Percentiles rank a stretch among this genome's conserved stretches.
Evolutionary conservation across 352 stramenopile species (phyloP).

Genomic region (Phytophthora quininea): DNA sequence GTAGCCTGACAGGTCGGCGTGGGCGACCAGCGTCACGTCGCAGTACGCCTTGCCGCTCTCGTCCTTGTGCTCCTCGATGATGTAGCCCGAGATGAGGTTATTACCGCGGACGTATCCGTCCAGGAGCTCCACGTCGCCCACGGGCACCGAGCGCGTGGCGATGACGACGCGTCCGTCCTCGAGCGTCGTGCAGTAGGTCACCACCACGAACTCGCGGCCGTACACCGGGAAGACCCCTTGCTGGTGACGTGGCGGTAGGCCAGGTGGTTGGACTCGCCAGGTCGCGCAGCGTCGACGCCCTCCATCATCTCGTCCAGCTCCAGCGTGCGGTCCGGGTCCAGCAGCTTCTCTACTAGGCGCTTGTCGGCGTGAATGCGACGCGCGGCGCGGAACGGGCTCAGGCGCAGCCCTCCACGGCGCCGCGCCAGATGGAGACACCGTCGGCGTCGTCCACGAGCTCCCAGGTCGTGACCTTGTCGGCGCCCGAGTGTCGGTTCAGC

Average conservation of each 20-base stretch:
- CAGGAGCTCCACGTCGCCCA: slow-evolving; percentile 49
- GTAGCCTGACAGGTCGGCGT: slow-evolving; percentile 80
- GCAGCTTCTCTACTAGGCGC: slow-evolving; percentile 57
- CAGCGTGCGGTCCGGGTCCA: slow-evolving; percentile 66
- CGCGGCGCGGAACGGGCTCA: slow-evolving; percentile 75
- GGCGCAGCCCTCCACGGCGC: slow-evolving; percentile 59
- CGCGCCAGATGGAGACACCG: slow-evolving; percentile 63
- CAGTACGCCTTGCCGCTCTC: slow-evolving; percentile 57
- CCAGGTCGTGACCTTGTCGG: slow-evolving; percentile 76
- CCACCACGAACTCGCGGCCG: slow-evolving; percentile 73
- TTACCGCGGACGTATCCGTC: slow-evolving; percentile 71
- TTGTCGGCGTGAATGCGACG: slow-evolving; percentile 64
- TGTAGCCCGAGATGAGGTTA: slow-evolving; percentile 80
- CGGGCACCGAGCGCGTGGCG: slow-evolving; percentile 64
- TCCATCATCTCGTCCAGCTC: slow-evolving; percentile 88
- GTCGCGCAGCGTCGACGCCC: slow-evolving; percentile 56
- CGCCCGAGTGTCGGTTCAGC: slow-evolving; percentile 60
- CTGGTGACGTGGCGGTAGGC: slow-evolving; percentile 75
- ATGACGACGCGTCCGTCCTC: slow-evolving; percentile 65
- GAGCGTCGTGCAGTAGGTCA: slow-evolving; percentile 62
- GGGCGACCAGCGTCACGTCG: slow-evolving; percentile 75
- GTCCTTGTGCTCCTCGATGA: slow-evolving; percentile 68
- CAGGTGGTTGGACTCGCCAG: slow-evolving; percentile 57
- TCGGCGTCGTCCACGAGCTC: slow-evolving; percentile 64
- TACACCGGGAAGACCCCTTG: slow-evolving; percentile 83